Percentiles rank a stretch among this genome's conserved stretches.
Conservation (phyloP, 371 early-diverging fungal genomes). For the Mortierella sp. region DNA sequence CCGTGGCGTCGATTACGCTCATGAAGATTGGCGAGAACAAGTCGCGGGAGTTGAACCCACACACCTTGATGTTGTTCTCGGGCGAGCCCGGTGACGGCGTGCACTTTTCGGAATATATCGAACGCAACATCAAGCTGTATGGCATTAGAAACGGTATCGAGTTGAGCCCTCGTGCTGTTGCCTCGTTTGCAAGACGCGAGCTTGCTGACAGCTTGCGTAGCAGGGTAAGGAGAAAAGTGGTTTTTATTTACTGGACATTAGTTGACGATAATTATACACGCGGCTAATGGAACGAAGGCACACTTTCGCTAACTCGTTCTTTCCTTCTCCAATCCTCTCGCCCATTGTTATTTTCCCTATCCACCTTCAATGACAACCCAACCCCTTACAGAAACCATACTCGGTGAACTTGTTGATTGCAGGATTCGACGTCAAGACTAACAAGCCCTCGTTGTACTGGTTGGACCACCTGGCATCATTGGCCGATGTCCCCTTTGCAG, state of each 20-base stretch:
- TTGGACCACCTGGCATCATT: conserved; percentile 92
- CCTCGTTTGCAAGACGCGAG: conserved; percentile 89
- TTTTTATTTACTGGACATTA: no score
- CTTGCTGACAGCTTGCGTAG: conserved; percentile 90
- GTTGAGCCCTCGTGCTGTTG: conserved; percentile 85
- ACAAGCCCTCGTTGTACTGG: conserved; percentile 90
- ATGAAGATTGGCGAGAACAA: conserved; percentile 95
- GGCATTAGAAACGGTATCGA: conserved; percentile 87
- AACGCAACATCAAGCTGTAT: conserved; percentile 93
- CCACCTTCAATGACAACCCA: neutral
- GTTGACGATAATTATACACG: no score
- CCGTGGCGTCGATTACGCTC: conserved; percentile 91
- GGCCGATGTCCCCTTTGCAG: conserved; percentile 88
- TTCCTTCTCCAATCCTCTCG: neutral
- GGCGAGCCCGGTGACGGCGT: conserved; percentile 97
- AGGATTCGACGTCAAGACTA: conserved; percentile 84
- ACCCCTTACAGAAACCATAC: conserved; percentile 82
- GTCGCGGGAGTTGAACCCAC: conserved; percentile 84
- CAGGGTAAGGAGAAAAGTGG: conserved; percentile 70
- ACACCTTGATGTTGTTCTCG: conserved; percentile 86
- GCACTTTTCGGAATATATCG: conserved; percentile 96
- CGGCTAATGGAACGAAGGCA: neutral
- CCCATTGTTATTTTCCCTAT: neutral
- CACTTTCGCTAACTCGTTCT: neutral
- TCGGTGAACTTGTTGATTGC: conserved; percentile 92